phyloP scores from a whole-genome alignment of 1,284 basidiomycete genomes.

The Leccinum olivaceoglutinosum region DNA sequence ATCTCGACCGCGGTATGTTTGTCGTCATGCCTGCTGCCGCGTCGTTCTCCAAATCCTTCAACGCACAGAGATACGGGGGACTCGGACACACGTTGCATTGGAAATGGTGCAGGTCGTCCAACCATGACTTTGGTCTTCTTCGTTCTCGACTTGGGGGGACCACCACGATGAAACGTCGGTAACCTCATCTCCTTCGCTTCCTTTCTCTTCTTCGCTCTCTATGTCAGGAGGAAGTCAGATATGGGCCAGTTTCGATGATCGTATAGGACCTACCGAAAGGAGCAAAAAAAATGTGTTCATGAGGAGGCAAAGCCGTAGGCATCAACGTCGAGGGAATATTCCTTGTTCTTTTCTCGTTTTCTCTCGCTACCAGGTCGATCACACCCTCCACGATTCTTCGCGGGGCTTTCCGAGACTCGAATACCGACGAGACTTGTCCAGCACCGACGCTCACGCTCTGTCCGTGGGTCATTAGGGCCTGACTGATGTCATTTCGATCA shows the following conservation, averaged over 20 bases:
- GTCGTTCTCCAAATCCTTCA: not conserved
- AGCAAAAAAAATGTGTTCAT: not conserved
- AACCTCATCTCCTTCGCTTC: conserved; percentile 14
- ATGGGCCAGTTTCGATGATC: conserved; percentile 16
- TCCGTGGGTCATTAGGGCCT: conserved; percentile 4
- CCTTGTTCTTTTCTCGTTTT: not conserved
- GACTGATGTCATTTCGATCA: not conserved
- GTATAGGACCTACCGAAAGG: not conserved
- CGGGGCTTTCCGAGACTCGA: not conserved
- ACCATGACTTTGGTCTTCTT: not conserved
- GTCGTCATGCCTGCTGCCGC: not conserved
- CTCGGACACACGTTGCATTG: conserved; percentile 16
- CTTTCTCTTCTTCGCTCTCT: conserved; percentile 13
- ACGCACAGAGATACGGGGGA: not conserved
- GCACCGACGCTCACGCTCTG: conserved; percentile 8
- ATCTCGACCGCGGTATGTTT: conserved; percentile 11
- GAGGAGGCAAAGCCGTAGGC: not conserved
- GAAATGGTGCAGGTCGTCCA: conserved; percentile 19
- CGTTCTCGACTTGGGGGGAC: conserved; percentile 3
- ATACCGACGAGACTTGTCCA: not conserved
- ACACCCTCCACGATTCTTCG: not conserved
- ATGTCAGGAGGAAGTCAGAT: conserved; percentile 6
- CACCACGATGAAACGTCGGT: conserved; percentile 18
- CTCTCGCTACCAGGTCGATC: conserved; percentile 6
- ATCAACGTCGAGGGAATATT: conserved; percentile 1